Conservation (phyloP, 495 filamentous ascomycete species). For the Aspergillus nanangensis region DNA sequence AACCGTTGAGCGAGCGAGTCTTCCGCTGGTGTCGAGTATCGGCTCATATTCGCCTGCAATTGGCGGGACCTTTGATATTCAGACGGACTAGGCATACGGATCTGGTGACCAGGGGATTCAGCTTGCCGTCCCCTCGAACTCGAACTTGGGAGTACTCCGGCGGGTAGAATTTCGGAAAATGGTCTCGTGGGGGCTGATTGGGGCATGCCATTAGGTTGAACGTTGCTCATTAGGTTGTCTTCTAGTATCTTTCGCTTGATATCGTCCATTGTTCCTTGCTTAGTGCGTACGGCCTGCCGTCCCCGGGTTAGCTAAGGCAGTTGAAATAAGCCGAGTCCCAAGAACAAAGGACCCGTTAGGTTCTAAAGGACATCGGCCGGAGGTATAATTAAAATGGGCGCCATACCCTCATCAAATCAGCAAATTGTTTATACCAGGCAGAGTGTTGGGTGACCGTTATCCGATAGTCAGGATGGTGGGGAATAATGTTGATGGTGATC, state of each 20-base stretch:
- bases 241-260: slow-evolving; percentile 43
- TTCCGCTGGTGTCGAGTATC: slow-evolving; percentile 26
- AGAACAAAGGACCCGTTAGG: background rate
- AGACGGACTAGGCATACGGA: slow-evolving; percentile 42
- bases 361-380: background rate
- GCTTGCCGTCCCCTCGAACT: slow-evolving; percentile 22
- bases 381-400: background rate
- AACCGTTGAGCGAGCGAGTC: slow-evolving; percentile 44
- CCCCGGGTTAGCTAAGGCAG: too few relatives aligned
- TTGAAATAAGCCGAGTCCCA: background rate
- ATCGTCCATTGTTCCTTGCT: slow-evolving; percentile 43
- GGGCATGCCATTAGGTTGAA: slow-evolving; percentile 22
- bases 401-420: slow-evolving; percentile 37
- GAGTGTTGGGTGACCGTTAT: slow-evolving; percentile 25
- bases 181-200: slow-evolving; percentile 10
- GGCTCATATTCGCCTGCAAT: slow-evolving; percentile 13
- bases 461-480: slow-evolving; percentile 62
- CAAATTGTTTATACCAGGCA: slow-evolving; percentile 38
- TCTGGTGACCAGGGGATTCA: slow-evolving; percentile 11
- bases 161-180: slow-evolving; percentile 11
- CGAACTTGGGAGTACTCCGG: slow-evolving; percentile 9
- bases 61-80: slow-evolving; percentile 29
- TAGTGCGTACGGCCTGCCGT: slow-evolving; percentile 40
- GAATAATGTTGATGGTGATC: slow-evolving; percentile 70
- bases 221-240: slow-evolving; percentile 32